Base-by-base conservation (phyloP, 129 eudicot species). In the Logfia minima region DNA sequence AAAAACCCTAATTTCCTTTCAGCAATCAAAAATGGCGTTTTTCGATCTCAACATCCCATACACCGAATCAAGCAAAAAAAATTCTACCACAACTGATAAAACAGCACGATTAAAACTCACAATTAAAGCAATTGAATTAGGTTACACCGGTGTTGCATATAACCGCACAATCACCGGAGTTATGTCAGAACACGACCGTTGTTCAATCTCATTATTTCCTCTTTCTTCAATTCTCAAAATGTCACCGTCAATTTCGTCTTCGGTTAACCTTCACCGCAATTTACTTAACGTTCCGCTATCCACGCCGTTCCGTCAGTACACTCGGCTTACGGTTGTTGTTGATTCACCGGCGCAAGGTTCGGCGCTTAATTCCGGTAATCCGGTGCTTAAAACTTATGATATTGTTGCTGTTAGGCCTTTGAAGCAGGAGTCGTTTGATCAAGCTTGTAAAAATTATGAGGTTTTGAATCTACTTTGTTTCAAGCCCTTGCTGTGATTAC, bases 11-110 rank as follows among this genome's bases (percentile, higher is more conserved):
- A 58, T 19, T 6, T 71, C 51, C 65, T 18, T 31, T 63, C 29
- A 24, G 6, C 24, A 39, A 60, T 13, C 28, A 19, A 75, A 21
- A 75, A 93, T 93, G 98, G 83, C 80, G 35, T 93, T 85, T 86
- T 93, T 91, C 83, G 98, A 93, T 81, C 84, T 93, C 3, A 91
- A 89, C 81, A 87, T 93, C 8, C 97, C 97, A 29, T 93, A 87
- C 89, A 76, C 63, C 6, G 98, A 93, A 63, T 86, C 94, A 72
- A 80, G 37, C 72, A 87, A 87, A 53, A 72, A 79, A 11, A 59
- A 13, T 53, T 22, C 80, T 51, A 75, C 81, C 55, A 14, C 87
- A 58, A n/a, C 63, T 75, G 78, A 79, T 8, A 85, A 86, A 78
- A 23, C 85, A 59, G 75, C 61, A 24, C 97, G 96, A 19, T 70